Base-by-base conservation (phyloP, 345 rosid genomes). In the Psidium guajava region DNA sequence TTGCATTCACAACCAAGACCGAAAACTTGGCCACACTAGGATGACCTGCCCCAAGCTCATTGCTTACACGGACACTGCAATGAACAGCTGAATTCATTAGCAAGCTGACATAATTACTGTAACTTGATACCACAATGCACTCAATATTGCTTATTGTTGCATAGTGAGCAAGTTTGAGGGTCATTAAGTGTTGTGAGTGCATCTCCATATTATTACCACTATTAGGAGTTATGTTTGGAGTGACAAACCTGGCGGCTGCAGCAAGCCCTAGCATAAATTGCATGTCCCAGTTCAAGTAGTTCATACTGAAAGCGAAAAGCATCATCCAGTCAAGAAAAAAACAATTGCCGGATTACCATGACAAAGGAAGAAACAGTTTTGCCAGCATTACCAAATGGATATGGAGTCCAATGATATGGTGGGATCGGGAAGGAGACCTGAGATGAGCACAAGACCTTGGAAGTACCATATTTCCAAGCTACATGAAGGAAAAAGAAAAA, bases 401-500 rank as follows among this genome's bases (percentile, higher is more conserved):
- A 95, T 88, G 27, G 99, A 93, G 86, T 95, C 98, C 6, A 97
- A 87, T n/a, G 99, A 57, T 69, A 97, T 86, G 47, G 96, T 93
- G 3, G 99, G 94, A 85, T 92, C 85, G 16, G 95, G 6, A 77
- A 97, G 99, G 52, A 94, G 92, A 49, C 99, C 99, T 11, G 98
- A 93, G 52, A 97, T 89, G 12, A 97, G 90, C 85, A 97, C 98
- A 87, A 97, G 89, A 82, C 98, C 99, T 93, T 97, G 99, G 87
- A 83, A 92, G 92, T 96, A 97, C 98, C 99, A 97, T 83, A 97
- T 92, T 93, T 97, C 99, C 93, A 97, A 94, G 85, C 98, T 97
- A 61, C 89, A 89, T 36, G n/a, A 40, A 36, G 50, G 54, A n/a
- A 20, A 20, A 82, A 7, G 47, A 32, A 42, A 27, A 82, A 82